These are phyloP conservation scores for Pueraria montana DNA, from an alignment of 306 rosid species.

Conservation along the genomic window DNA sequence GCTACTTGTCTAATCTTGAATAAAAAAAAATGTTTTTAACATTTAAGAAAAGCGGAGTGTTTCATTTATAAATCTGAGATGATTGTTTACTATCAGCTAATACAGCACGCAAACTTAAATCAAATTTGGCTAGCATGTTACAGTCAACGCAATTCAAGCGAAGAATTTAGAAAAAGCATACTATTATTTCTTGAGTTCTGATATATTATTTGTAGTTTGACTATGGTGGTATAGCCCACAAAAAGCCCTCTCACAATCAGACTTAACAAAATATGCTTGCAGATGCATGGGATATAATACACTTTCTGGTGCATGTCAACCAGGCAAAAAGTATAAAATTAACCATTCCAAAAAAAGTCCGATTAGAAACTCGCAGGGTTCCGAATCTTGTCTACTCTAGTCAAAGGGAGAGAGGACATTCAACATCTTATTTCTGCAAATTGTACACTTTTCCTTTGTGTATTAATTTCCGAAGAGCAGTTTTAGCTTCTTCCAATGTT, in stretches of 20 bases:
- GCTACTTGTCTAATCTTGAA: neutral
- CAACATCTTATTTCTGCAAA: constrained; percentile 61
- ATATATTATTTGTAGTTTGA: constrained; percentile 44
- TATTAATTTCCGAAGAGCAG: constrained; percentile 86
- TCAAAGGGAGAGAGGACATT: constrained; percentile 2
- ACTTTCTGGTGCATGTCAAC: constrained; percentile 38
- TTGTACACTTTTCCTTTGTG: constrained; percentile 76
- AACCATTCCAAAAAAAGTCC: constrained; percentile 40
- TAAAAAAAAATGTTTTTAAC: neutral
- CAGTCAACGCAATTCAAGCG: neutral
- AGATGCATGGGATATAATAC: constrained; percentile 47
- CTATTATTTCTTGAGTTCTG: constrained; percentile 39
- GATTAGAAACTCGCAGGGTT: constrained; percentile 40
- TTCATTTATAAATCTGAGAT: neutral
- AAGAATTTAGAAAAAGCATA: neutral
- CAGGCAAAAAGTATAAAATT: constrained; percentile 26
- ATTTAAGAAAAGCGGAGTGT: neutral
- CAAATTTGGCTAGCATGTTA: neutral
- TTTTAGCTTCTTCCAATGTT: constrained; percentile 94
- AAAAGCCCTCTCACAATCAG: neutral
- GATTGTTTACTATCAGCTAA: neutral
- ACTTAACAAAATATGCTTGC: constrained; percentile 34
- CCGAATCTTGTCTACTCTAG: neutral
- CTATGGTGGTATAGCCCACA: constrained; percentile 1
- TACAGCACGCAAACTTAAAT: neutral